Percentiles rank a stretch among this genome's conserved stretches.
Conservation (phyloP, 2,329 filamentous ascomycete genomes). For the Gyromitra esculenta region DNA sequence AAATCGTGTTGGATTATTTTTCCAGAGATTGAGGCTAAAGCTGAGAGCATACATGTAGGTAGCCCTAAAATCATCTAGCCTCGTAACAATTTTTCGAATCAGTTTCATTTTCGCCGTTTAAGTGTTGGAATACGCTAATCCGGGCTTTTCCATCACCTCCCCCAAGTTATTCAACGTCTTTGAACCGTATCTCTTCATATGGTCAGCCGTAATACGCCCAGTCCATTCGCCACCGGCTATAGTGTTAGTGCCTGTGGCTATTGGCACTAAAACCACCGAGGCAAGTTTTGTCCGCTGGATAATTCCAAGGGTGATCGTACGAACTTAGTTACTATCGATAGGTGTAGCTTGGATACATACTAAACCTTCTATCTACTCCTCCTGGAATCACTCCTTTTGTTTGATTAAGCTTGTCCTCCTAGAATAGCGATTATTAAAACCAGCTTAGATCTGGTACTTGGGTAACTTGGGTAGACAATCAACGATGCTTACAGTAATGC, state of each 20-base stretch:
- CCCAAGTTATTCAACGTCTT: neutral
- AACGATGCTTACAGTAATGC: neutral
- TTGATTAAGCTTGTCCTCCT: neutral
- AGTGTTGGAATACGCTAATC: neutral
- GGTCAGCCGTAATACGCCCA: neutral
- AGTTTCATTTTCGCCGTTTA: neutral
- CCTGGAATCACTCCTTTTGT: neutral
- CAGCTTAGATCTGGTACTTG: neutral
- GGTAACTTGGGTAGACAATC: neutral
- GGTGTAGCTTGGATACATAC: neutral
- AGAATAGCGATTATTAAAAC: neutral
- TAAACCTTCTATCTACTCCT: neutral
- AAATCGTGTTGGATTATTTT: neutral
- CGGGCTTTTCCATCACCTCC: neutral
- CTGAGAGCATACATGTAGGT: neutral
- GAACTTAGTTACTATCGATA: neutral
- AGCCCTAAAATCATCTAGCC: neutral
- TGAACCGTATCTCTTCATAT: neutral
- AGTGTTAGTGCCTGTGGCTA: neutral
- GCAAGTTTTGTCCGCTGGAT: neutral
- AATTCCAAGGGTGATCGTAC: neutral
- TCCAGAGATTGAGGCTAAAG: neutral
- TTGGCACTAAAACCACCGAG: neutral
- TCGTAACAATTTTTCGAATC: neutral
- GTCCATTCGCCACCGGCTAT: neutral